Evolutionary conservation across 1,284 basidiomycete species (phyloP).

Genomic region (Ganoderma meredithae): DNA sequence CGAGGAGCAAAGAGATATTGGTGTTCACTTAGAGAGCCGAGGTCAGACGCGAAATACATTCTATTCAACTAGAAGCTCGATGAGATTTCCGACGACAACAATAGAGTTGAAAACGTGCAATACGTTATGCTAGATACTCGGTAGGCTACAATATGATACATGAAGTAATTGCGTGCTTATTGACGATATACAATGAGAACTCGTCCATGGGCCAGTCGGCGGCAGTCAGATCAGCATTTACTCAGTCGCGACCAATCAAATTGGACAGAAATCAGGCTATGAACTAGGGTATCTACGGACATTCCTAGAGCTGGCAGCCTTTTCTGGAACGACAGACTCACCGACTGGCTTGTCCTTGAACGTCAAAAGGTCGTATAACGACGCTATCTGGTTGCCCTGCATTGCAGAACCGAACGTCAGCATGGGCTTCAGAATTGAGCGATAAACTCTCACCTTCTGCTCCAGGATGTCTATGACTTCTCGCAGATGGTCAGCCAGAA

Average conservation of each 20-base stretch:
- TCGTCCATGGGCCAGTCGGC: neutral
- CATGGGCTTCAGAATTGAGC: neutral
- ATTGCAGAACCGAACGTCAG: neutral
- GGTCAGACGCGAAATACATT: neutral
- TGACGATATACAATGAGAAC: slow-evolving; percentile 17
- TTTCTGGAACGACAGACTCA: slow-evolving; percentile 43
- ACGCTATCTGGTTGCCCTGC: slow-evolving; percentile 89
- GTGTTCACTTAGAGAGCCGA: neutral
- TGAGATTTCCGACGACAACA: neutral
- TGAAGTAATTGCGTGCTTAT: slow-evolving; percentile 1
- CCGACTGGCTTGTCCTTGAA: slow-evolving; percentile 72
- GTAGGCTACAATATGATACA: slow-evolving; percentile 22
- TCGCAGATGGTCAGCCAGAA: slow-evolving; percentile 83
- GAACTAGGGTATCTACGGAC: slow-evolving; percentile 26
- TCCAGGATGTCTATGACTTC: slow-evolving; percentile 92
- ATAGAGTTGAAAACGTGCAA: neutral
- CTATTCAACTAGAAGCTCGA: neutral
- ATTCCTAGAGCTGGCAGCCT: slow-evolving; percentile 8
- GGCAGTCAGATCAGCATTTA: slow-evolving; percentile 6
- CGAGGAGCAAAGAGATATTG: neutral
- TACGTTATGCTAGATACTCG: slow-evolving; percentile 1
- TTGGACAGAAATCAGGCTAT: slow-evolving; percentile 7
- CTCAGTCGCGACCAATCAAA: neutral
- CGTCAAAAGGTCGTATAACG: slow-evolving; percentile 79
- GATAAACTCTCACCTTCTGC: slow-evolving; percentile 68